Evolutionary conservation across 306 rosid species (phyloP), one percentile per base, ranked within the genome.

Genomic region (Canavalia ensiformis): DNA sequence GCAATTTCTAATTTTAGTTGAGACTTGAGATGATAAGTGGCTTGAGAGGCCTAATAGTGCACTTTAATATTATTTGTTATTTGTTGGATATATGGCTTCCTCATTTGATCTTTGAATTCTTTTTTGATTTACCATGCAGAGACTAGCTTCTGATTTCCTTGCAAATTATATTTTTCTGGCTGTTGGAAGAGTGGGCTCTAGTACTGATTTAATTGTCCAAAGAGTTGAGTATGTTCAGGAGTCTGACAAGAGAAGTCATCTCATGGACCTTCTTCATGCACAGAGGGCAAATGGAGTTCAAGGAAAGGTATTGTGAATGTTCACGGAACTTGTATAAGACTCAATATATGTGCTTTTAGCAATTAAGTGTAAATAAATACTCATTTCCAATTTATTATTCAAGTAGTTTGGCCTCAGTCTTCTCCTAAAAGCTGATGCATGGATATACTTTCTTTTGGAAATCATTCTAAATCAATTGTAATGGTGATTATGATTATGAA

Each of bases 171-270:
- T 95, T 73, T 95, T 95, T 68, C 88, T 95, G 81, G 97, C 99
- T 82, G 99, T 95, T 62, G 99, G 99, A 89, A 93, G 99, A 84
- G 99, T 95, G 79, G 99, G 99, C 46, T 95, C 99, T 63, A 95
- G 98, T 81, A 95, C 99, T 9, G 98, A 95, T 86, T 86, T 95
- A 64, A 95, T 95, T 86, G 90, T 85, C 64, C 99, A 95, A 88
- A 89, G 99, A 93, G 99, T 95, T 84, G 99, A 95, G 80, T 91
- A 86, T 45, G 99, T 95, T 88, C 98, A 86, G 39, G 99, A 95
- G 72, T 86, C 97, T 80, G 99, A 95, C 84, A 95, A 95, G 84
- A 90, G 99, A 89, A 95, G 99, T 84, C 99, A 95, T 84, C 97
- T 95, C 35, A 91, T 95, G 97, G 99, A 95, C 86, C 99, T 95